Conservation (phyloP, 1,139 yeast genomes). For the Debaryomycetaceae sp. region DNA sequence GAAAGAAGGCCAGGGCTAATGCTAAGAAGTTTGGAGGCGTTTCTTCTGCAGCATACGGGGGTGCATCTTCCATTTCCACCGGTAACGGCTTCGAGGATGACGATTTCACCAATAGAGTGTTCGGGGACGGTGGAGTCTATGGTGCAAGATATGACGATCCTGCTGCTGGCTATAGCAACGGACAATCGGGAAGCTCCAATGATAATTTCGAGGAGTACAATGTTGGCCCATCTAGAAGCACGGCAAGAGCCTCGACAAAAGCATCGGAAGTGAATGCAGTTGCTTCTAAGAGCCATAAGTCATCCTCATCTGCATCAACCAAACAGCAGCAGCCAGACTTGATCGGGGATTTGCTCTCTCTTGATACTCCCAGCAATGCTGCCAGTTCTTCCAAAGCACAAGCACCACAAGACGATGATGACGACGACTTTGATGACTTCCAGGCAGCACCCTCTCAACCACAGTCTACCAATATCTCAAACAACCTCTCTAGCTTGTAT, state of each 20-base stretch:
- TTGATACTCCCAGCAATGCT: constrained; percentile 19
- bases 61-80: constrained; percentile 38
- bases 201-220: constrained; percentile 73
- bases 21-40: constrained; percentile 78
- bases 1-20: constrained; percentile 84
- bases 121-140: constrained; percentile 79
- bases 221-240: constrained; percentile 30
- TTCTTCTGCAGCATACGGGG: constrained; percentile 51
- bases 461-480: constrained; percentile 26
- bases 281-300: constrained; percentile 10
- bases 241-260: constrained; percentile 42
- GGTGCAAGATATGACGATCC: constrained; percentile 64
- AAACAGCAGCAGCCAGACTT: constrained; percentile 32
- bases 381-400: constrained; percentile 17
- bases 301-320: constrained; percentile 2
- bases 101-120: constrained; percentile 54
- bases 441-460: constrained; percentile 65
- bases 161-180: constrained; percentile 41
- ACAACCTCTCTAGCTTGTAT: constrained; percentile 40
- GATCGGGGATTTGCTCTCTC: constrained; percentile 54
- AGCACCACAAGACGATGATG: constrained; percentile 49
- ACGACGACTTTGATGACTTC: constrained; percentile 93
- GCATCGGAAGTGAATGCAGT: constrained; percentile 42
- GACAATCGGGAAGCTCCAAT: constrained; percentile 33
- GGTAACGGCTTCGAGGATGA: constrained; percentile 48